Evolutionary conservation across 2,329 filamentous ascomycete genomes (phyloP).

Genomic region (Delphinella strobiligena): DNA sequence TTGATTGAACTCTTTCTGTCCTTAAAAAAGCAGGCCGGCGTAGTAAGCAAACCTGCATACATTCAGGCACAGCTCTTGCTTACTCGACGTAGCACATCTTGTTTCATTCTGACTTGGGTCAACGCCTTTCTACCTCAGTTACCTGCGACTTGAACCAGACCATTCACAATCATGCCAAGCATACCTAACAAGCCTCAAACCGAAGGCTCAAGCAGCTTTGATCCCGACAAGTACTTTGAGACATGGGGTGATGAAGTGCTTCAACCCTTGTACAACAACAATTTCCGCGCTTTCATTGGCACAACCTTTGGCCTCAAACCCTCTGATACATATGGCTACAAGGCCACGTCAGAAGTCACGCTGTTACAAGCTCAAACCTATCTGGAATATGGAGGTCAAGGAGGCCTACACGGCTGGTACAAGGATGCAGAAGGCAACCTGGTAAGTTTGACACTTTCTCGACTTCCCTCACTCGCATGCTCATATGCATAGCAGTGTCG

Average conservation of each 20-base stretch:
- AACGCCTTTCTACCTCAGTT: neutral
- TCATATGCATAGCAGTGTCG: too few species aligned
- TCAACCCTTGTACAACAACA: conserved; percentile 27
- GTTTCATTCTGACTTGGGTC: too few species aligned
- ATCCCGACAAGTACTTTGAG: conserved; percentile 33
- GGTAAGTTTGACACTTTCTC: conserved; percentile 16
- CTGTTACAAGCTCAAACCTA: conserved; percentile 38
- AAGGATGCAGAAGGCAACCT: conserved; percentile 26
- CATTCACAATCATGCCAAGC: conserved; percentile 14
- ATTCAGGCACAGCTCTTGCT: too few species aligned
- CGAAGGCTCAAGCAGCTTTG: conserved; percentile 30
- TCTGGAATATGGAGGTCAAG: conserved; percentile 32
- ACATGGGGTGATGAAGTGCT: conserved; percentile 29
- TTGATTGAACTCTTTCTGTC: too few species aligned
- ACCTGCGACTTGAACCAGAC: neutral
- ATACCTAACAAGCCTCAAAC: conserved; percentile 23
- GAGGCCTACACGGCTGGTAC: conserved; percentile 42
- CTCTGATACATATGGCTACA: conserved; percentile 37
- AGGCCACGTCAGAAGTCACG: conserved; percentile 38
- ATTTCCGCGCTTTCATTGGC: conserved; percentile 35
- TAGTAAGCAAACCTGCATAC: too few species aligned
- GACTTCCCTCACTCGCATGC: neutral
- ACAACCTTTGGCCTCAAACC: conserved; percentile 34
- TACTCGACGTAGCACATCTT: too few species aligned
- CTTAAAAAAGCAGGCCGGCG: too few species aligned